Conservation (phyloP, 176 grass and related monocot species). For the Cenchrus americanus region DNA sequence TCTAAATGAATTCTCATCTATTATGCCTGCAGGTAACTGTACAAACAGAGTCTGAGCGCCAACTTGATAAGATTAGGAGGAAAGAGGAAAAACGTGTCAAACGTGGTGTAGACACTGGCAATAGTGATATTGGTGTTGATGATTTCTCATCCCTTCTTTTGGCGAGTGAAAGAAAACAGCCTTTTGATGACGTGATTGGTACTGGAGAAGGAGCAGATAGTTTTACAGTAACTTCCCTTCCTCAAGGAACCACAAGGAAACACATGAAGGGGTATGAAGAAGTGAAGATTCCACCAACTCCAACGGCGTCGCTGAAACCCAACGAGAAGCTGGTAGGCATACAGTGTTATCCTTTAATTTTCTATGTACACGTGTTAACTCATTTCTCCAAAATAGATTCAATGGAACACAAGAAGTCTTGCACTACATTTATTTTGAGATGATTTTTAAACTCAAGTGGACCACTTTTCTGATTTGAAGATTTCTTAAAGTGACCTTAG, state of each 20-base stretch:
- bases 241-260: conserved; percentile 83
- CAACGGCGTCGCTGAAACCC: conserved; percentile 66
- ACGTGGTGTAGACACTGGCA: conserved; percentile 63
- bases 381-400: conserved; percentile 22
- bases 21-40: conserved; percentile 68
- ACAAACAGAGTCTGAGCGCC: conserved; percentile 86
- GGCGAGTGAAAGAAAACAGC: conserved; percentile 85
- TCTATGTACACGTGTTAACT: not conserved
- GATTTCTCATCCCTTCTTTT: conserved; percentile 77
- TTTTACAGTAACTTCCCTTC: conserved; percentile 75
- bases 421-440: conserved; percentile 17
- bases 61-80: conserved; percentile 89
- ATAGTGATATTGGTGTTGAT: conserved; percentile 63
- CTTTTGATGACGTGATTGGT: conserved; percentile 88
- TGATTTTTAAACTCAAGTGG: conserved; percentile 12
- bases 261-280: conserved; percentile 93
- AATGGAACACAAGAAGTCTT: conserved; percentile 19
- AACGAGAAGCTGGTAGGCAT: conserved; percentile 87
- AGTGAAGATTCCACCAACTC: conserved; percentile 91
- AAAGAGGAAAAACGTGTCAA: conserved; percentile 92
- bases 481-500: conserved; percentile 3
- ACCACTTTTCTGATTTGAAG: conserved; percentile 21
- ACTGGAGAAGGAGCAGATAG: conserved; percentile 64
- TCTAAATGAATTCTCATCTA: conserved; percentile 36
- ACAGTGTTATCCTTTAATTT: conserved; percentile 34